These are phyloP conservation scores for Naganishia albida DNA, from an alignment of 1,284 basidiomycete species.

Conservation along the genomic window DNA sequence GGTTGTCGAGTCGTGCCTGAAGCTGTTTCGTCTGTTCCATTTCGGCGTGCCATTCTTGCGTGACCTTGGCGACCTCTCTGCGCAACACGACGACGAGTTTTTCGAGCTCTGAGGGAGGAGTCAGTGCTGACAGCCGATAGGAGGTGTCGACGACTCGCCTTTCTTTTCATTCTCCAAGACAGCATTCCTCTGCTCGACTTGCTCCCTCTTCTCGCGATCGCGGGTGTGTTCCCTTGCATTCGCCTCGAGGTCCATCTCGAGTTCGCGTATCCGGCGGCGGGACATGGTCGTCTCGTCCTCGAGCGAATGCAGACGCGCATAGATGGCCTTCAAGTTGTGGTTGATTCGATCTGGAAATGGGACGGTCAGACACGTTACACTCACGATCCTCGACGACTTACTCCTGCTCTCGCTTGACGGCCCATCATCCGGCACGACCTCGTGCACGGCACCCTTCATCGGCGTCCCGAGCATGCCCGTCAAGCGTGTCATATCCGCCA, in stretches of 20 bases:
- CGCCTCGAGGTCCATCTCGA: constrained; percentile 71
- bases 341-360: constrained; percentile 10
- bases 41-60: constrained; percentile 25
- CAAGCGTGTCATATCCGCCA: constrained; percentile 50
- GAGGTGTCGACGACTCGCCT: constrained; percentile 13
- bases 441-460: constrained; percentile 45
- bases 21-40: constrained; percentile 20
- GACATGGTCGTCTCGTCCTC: constrained; percentile 79
- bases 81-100: constrained; percentile 25
- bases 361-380: too few relatives aligned
- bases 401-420: constrained; percentile 41
- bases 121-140: neutral
- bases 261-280: constrained; percentile 71
- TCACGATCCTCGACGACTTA: constrained; percentile 32
- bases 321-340: constrained; percentile 43
- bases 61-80: constrained; percentile 23
- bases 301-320: constrained; percentile 55
- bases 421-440: constrained; percentile 44
- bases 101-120: constrained; percentile 19
- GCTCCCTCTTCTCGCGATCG: constrained; percentile 65
- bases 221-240: constrained; percentile 34
- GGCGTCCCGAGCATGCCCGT: constrained; percentile 52
- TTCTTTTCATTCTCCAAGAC: constrained; percentile 28
- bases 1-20: constrained; percentile 2
- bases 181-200: constrained; percentile 39